Evolutionary conservation across 2,329 filamentous ascomycete species (phyloP).

Genomic region (Colletotrichum magnum): DNA sequence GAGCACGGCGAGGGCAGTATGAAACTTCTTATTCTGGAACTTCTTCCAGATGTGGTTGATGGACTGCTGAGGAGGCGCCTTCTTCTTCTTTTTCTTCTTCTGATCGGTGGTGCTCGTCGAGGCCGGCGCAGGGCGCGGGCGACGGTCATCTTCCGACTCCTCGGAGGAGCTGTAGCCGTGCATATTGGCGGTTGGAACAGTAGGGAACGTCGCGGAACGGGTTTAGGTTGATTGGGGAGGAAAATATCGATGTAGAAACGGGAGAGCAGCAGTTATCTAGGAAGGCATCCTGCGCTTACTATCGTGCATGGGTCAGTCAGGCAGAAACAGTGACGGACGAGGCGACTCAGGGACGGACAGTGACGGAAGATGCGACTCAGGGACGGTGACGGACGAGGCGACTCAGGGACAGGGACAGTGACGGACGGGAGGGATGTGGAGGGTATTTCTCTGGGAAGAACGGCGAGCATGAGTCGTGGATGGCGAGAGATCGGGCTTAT

Average conservation of each 20-base stretch:
- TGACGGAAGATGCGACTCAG: neutral
- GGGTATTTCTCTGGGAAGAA: conserved; percentile 1
- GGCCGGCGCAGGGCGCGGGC: conserved; percentile 53
- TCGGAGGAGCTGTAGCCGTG: conserved; percentile 66
- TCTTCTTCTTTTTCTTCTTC: conserved; percentile 71
- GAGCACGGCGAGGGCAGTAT: conserved; percentile 75
- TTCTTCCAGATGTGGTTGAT: conserved; percentile 78
- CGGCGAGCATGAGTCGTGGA: conserved; percentile 27
- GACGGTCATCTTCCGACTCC: conserved; percentile 62
- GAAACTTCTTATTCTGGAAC: conserved; percentile 72
- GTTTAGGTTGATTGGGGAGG: neutral
- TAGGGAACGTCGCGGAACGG: neutral
- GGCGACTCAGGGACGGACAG: conserved; percentile 23
- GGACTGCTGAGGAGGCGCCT: conserved; percentile 74
- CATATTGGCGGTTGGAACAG: conserved; percentile 45
- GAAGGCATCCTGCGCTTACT: neutral
- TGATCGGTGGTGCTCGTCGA: conserved; percentile 52
- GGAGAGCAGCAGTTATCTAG: conserved; percentile 10
- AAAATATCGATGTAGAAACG: neutral
- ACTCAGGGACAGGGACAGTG: conserved; percentile 28
- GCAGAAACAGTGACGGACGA: conserved; percentile 6
- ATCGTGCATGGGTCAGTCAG: conserved; percentile 16
- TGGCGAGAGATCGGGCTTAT: conserved; percentile 10
- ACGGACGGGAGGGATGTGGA: conserved; percentile 15
- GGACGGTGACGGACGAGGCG: conserved; percentile 12